A percentile compares a stretch with the other conserved stretches of the same genome.
These are phyloP conservation scores for Sungouiella thailandica DNA, from an alignment of 805 yeast species.

Conservation along the genomic window DNA sequence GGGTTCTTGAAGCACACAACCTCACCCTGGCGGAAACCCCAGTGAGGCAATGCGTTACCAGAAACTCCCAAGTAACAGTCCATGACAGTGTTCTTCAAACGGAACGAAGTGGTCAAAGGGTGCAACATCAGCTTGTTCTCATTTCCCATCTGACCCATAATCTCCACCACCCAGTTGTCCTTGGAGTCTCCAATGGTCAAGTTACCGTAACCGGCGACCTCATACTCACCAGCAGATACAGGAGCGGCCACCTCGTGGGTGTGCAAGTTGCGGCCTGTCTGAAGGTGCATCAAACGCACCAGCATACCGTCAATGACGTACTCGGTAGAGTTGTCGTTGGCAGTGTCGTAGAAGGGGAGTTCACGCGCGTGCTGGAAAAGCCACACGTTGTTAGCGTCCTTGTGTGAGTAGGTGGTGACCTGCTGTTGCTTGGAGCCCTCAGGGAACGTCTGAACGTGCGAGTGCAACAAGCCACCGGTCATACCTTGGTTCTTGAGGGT, in stretches of 20 bases:
- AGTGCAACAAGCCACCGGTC: conserved; percentile 43
- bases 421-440: conserved; percentile 46
- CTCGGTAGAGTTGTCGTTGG: conserved; percentile 26
- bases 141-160: conserved; percentile 52
- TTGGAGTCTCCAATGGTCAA: conserved; percentile 59
- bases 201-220: conserved; percentile 73
- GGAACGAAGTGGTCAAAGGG: conserved; percentile 79
- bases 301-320: conserved; percentile 53
- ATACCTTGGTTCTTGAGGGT: conserved; percentile 41
- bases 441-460: conserved; percentile 43
- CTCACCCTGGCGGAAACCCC: conserved; percentile 99
- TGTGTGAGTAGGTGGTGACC: conserved; percentile 43
- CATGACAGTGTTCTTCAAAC: conserved; percentile 61
- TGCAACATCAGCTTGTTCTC: conserved; percentile 57
- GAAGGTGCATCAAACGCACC: conserved; percentile 58
- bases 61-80: conserved; percentile 85
- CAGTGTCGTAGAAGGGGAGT: conserved; percentile 26
- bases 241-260: conserved; percentile 67
- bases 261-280: conserved; percentile 64
- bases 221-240: conserved; percentile 47
- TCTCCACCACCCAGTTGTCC: conserved; percentile 75
- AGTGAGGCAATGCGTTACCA: conserved; percentile 77
- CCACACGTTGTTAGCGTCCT: conserved; percentile 43
- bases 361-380: conserved; percentile 46
- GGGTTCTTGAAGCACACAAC: conserved; percentile 72